Evolutionary conservation across 2,329 filamentous ascomycete genomes (phyloP), one percentile per base, ranked within the genome.

Genomic region (Sarocladiaceae sp.): DNA sequence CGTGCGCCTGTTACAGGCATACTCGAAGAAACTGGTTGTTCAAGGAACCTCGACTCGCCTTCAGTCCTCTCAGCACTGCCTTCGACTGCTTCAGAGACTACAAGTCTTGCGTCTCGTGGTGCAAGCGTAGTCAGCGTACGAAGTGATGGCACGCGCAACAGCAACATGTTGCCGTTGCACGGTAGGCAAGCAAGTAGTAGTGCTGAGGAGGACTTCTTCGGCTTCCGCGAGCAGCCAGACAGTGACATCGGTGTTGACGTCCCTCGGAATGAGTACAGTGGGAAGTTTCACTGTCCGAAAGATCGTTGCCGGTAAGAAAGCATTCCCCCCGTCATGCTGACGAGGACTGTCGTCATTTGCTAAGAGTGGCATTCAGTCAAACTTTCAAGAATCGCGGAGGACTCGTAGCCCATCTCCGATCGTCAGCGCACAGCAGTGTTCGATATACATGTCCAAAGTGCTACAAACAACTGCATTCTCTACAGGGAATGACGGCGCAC

Each of bases 201-300:
- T n/a, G n/a, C n/a, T n/a, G n/a, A n/a, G n/a, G n/a, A n/a, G n/a
- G n/a, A n/a, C n/a, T n/a, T n/a, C n/a, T n/a, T n/a, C n/a, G n/a
- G n/a, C n/a, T n/a, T n/a, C n/a, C n/a, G n/a, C n/a, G n/a, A n/a
- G n/a, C n/a, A n/a, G n/a, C n/a, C n/a, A n/a, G n/a, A n/a, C n/a
- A n/a, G n/a, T n/a, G n/a, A n/a, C n/a, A n/a, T n/a, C 17, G 40
- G n/a, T 15, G 11, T 10, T n/a, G 40, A 26, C 3, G 11, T 4
- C 11, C 17, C 3, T n/a, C 17, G 20, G 12, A 22, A 75, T 36
- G 50, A 63, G 0, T 63, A 72, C 26, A 66, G 70, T 1, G 61
- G 66, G 42, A 70, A 67, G 47, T 87, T 73, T 66, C 69, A 64
- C 51, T 87, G 83, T 52, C 83, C 82, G 0, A 73, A 78, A 52